A percentile compares a stretch with the other conserved stretches of the same genome.
Conservation (phyloP, 257 asterid species). For the Agastache rugosa region DNA sequence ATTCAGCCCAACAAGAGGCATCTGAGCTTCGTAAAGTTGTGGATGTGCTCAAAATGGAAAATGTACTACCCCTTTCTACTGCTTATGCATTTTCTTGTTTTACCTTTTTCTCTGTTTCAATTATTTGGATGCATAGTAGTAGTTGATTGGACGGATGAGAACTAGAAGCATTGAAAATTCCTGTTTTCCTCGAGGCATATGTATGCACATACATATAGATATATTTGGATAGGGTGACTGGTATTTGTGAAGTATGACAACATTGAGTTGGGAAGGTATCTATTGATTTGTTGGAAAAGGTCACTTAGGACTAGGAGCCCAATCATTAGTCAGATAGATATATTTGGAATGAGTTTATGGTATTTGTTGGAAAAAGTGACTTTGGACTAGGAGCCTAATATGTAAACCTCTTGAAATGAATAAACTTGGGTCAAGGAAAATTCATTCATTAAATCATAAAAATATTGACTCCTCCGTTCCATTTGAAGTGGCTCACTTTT, state of each 20-base stretch:
- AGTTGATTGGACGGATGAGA: constrained; percentile 8
- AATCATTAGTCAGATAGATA: background rate
- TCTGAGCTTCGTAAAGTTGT: constrained; percentile 73
- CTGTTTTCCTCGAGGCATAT: background rate
- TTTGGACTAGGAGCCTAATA: background rate
- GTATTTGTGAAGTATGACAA: background rate
- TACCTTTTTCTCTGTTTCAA: constrained; percentile 3
- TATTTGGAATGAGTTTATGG: constrained; percentile 6
- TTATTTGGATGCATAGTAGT: constrained; percentile 18
- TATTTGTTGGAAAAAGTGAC: background rate
- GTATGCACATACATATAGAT: background rate
- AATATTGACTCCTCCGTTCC: too few species aligned
- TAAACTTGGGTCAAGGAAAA: background rate
- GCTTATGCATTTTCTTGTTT: constrained; percentile 4
- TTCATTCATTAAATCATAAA: background rate
- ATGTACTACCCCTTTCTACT: constrained; percentile 38
- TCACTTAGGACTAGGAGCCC: background rate
- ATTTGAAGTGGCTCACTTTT: too few species aligned
- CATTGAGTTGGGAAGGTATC: constrained; percentile 10
- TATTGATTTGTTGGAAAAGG: background rate
- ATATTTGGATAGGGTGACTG: constrained; percentile 11
- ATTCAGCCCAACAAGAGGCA: constrained; percentile 67
- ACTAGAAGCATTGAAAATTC: background rate
- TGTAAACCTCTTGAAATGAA: background rate
- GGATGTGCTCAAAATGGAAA: constrained; percentile 59